Conservation (phyloP, 2,329 filamentous ascomycete genomes). For the Neonectria ditissima region DNA sequence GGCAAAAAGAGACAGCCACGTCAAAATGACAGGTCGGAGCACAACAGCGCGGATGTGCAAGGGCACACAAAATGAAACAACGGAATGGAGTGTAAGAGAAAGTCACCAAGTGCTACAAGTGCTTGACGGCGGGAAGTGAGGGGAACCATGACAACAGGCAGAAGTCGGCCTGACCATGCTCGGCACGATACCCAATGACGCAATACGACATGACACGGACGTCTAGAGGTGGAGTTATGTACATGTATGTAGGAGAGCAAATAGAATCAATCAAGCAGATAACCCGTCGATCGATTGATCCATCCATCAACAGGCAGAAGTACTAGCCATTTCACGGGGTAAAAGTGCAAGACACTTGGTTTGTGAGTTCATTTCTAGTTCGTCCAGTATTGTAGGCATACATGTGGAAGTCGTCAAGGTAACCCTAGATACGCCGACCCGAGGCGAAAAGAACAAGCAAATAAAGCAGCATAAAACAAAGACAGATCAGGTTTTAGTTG, state of each 20-base stretch:
- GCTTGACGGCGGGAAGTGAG: slow-evolving; percentile 1
- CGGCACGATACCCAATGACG: slow-evolving; percentile 25
- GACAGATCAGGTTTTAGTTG: not conserved
- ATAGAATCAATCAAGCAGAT: slow-evolving; percentile 18
- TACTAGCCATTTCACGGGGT: not conserved
- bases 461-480: not conserved
- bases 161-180: slow-evolving; percentile 6
- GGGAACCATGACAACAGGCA: slow-evolving; percentile 11
- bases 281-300: not conserved
- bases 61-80: not conserved
- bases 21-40: not conserved
- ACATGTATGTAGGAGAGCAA: slow-evolving; percentile 12
- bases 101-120: not conserved
- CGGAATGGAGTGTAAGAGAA: not conserved
- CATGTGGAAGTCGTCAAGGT: not conserved
- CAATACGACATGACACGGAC: slow-evolving; percentile 20
- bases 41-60: not conserved
- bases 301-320: not conserved
- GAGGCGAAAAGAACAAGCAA: not conserved
- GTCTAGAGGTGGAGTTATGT: slow-evolving; percentile 14
- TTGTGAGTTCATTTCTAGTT: not conserved
- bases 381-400: not conserved
- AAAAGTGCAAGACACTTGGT: not conserved
- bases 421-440: slow-evolving; percentile 2
- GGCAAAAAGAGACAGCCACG: not conserved